These are phyloP conservation scores for Sporisorium reilianum DNA, from an alignment of 1,284 basidiomycete species.

Conservation along the genomic window DNA sequence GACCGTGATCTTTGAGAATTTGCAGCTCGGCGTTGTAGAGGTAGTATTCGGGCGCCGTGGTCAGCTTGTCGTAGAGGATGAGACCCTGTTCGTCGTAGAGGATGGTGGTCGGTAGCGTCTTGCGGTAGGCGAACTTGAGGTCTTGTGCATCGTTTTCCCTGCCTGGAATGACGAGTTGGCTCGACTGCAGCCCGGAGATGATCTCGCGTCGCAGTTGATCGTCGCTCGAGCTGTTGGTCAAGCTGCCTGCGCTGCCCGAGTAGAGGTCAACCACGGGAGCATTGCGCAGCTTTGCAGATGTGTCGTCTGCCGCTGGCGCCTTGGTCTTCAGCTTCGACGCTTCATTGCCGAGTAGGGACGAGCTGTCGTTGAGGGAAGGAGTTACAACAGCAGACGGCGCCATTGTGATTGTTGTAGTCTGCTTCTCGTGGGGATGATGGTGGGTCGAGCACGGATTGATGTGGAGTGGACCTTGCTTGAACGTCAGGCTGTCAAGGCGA, in stretches of 20 bases:
- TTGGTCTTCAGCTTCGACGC: constrained; percentile 19
- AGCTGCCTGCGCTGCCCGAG: constrained; percentile 49
- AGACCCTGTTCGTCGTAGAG: constrained; percentile 89
- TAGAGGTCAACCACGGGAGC: constrained; percentile 57
- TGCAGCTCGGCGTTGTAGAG: constrained; percentile 76
- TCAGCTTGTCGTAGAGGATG: constrained; percentile 77
- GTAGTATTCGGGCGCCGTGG: constrained; percentile 80
- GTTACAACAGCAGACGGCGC: constrained; percentile 31
- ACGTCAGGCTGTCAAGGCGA: not conserved
- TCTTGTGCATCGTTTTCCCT: constrained; percentile 43
- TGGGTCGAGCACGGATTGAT: not conserved
- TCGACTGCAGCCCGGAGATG: constrained; percentile 48
- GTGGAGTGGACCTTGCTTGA: not conserved
- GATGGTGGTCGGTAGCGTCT: constrained; percentile 82
- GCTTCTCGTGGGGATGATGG: not conserved
- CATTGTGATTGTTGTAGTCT: constrained; percentile 17
- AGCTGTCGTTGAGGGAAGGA: constrained; percentile 1
- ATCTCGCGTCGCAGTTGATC: constrained; percentile 51
- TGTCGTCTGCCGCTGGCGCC: not conserved
- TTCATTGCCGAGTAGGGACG: not conserved
- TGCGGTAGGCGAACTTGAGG: constrained; percentile 45
- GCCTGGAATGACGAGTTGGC: constrained; percentile 55
- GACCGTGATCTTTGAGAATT: constrained; percentile 71
- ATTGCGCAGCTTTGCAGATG: constrained; percentile 8
- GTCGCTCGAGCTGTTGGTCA: constrained; percentile 38